phyloP scores from a whole-genome alignment of 108 stramenopile species.

The Epithemia pelagica region DNA sequence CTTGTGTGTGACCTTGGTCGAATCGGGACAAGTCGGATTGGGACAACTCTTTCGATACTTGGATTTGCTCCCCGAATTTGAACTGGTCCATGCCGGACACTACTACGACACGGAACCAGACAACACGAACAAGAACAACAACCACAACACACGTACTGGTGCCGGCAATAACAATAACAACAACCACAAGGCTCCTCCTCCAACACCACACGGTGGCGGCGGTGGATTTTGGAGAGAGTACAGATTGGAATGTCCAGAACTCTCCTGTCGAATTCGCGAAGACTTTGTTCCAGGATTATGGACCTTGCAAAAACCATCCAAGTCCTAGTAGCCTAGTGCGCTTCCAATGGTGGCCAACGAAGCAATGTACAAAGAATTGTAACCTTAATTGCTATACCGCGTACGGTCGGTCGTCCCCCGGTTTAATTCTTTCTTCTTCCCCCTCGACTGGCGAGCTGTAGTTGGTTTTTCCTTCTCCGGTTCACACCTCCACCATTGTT shows the following conservation, averaged over 20 bases:
- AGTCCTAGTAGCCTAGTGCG: neutral
- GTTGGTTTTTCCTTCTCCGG: neutral
- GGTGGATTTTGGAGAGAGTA: slow-evolving; percentile 45
- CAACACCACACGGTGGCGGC: neutral
- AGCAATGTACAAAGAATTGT: no score
- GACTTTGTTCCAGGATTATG: slow-evolving; percentile 26
- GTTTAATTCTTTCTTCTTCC: neutral
- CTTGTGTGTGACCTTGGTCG: slow-evolving; percentile 43
- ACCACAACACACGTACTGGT: neutral
- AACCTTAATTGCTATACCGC: no score
- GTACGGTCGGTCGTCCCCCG: no score
- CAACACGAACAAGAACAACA: neutral
- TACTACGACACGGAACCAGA: neutral
- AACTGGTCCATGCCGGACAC: slow-evolving; percentile 51
- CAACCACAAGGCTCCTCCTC: neutral
- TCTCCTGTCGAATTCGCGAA: slow-evolving; percentile 35
- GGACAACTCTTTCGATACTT: slow-evolving; percentile 78
- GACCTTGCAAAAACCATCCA: slow-evolving; percentile 12
- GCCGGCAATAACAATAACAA: neutral
- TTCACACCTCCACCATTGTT: neutral
- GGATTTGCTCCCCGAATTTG: slow-evolving; percentile 66
- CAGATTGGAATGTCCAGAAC: slow-evolving; percentile 21
- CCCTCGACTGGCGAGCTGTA: neutral
- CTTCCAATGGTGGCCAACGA: no score
- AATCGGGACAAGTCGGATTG: slow-evolving; percentile 64